Evolutionary conservation across 345 rosid genomes (phyloP).

Genomic region (Salix viminalis): DNA sequence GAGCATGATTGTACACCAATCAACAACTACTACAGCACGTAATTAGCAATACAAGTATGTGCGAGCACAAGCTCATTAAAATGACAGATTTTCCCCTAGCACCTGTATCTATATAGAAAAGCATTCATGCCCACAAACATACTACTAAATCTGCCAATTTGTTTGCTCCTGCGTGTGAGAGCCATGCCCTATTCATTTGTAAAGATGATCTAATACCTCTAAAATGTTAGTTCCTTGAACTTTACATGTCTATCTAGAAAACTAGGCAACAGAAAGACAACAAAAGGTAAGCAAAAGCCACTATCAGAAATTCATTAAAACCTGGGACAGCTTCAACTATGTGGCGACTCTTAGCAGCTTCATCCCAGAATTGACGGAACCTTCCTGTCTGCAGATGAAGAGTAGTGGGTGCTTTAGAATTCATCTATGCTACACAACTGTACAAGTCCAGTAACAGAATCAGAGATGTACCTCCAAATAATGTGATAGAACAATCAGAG

Average conservation of each 20-base stretch:
- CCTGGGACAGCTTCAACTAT: constrained; percentile 93
- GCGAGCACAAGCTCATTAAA: neutral
- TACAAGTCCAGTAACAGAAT: neutral
- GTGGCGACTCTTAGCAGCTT: constrained; percentile 83
- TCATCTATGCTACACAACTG: constrained; percentile 1
- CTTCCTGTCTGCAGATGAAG: constrained; percentile 70
- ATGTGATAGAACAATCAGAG: constrained; percentile 83
- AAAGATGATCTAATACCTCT: neutral
- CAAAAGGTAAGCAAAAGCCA: neutral
- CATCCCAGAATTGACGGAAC: constrained; percentile 92
- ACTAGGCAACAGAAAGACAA: neutral
- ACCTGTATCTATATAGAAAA: neutral
- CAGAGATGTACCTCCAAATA: constrained; percentile 69
- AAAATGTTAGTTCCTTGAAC: neutral
- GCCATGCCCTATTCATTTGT: neutral
- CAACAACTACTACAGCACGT: neutral
- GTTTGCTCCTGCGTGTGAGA: neutral
- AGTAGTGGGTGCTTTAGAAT: neutral
- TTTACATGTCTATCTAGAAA: neutral
- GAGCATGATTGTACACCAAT: neutral
- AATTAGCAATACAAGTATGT: neutral
- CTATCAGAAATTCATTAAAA: constrained; percentile 20
- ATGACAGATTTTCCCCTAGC: neutral
- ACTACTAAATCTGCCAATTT: neutral
- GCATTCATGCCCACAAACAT: neutral